phyloP scores from a whole-genome alignment of 441 rosid species.

The Bruguiera hainesii region DNA sequence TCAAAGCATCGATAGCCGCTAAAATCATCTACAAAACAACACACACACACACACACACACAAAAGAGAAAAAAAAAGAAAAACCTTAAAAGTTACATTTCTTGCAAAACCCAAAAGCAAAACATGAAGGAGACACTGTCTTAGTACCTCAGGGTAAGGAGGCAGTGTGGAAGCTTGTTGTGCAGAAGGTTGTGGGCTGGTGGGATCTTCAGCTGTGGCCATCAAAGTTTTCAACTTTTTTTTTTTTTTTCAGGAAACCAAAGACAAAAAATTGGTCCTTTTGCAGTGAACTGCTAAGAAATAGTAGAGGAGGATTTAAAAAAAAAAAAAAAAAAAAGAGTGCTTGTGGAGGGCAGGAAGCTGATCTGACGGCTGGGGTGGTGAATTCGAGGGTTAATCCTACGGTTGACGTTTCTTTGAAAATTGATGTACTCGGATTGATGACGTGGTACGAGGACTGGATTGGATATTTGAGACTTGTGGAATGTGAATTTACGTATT shows the following conservation, averaged over 20 bases:
- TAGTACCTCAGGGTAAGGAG: slow-evolving; percentile 39
- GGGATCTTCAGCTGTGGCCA: slow-evolving; percentile 27
- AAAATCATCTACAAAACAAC: slow-evolving; percentile 48
- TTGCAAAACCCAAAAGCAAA: background rate
- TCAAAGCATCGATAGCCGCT: slow-evolving; percentile 59
- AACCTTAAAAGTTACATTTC: too few relatives aligned
- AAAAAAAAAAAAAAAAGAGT: slow-evolving; percentile 18
- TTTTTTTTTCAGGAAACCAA: background rate
- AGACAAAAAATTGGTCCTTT: slow-evolving; percentile 11
- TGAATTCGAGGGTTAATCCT: slow-evolving; percentile 24
- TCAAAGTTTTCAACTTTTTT: background rate
- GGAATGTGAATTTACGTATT: background rate
- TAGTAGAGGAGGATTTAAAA: slow-evolving; percentile 17
- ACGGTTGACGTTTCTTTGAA: slow-evolving; percentile 32
- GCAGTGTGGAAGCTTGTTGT: slow-evolving; percentile 15
- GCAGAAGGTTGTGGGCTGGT: slow-evolving; percentile 6
- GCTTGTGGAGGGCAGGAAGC: background rate
- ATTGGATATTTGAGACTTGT: background rate
- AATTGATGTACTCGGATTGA: slow-evolving; percentile 25
- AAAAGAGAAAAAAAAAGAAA: background rate
- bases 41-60: too few relatives aligned
- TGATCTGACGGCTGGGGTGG: slow-evolving; percentile 36
- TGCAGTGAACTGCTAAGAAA: background rate
- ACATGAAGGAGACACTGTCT: too few relatives aligned
- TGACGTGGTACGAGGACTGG: slow-evolving; percentile 29